phyloP scores from a whole-genome alignment of 2,329 filamentous ascomycete species.

The Botryosphaeria dothidea region DNA sequence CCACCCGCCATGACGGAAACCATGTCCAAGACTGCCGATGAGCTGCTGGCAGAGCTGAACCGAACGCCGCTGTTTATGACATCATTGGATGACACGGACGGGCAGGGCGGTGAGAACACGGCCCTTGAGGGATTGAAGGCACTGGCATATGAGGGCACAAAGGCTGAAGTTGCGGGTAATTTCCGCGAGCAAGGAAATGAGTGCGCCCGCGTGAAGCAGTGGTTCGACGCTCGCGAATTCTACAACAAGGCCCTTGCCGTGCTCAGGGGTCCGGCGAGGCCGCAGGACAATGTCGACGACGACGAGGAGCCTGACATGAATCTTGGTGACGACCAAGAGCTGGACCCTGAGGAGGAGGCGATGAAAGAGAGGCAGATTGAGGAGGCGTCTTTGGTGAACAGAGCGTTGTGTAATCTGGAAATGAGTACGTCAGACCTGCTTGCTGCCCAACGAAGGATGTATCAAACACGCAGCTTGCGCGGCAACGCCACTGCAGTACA shows the following conservation, averaged over 20 bases:
- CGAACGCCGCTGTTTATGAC: constrained; percentile 94
- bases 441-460: not conserved
- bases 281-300: constrained; percentile 47
- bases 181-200: constrained; percentile 96
- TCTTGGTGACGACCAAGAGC: constrained; percentile 46
- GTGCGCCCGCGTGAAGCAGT: constrained; percentile 71
- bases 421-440: constrained; percentile 56
- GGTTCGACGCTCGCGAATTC: constrained; percentile 84
- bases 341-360: constrained; percentile 60
- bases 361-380: constrained; percentile 64
- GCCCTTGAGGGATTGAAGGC: constrained; percentile 86
- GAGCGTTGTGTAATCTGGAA: constrained; percentile 86
- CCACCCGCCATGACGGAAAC: constrained; percentile 61
- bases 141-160: constrained; percentile 88
- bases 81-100: constrained; percentile 66
- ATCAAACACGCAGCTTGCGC: not conserved
- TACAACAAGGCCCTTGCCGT: constrained; percentile 84
- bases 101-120: constrained; percentile 70
- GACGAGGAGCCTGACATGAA: constrained; percentile 49
- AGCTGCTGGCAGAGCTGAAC: constrained; percentile 66
- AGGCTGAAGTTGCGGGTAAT: constrained; percentile 75
- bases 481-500: not conserved
- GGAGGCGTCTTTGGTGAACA: constrained; percentile 80
- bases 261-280: constrained; percentile 61
- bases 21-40: constrained; percentile 58